Percentiles rank a stretch among this genome's conserved stretches.
phyloP scores from a whole-genome alignment of 495 filamentous ascomycete genomes.

The Hypoxylon trugodes region DNA sequence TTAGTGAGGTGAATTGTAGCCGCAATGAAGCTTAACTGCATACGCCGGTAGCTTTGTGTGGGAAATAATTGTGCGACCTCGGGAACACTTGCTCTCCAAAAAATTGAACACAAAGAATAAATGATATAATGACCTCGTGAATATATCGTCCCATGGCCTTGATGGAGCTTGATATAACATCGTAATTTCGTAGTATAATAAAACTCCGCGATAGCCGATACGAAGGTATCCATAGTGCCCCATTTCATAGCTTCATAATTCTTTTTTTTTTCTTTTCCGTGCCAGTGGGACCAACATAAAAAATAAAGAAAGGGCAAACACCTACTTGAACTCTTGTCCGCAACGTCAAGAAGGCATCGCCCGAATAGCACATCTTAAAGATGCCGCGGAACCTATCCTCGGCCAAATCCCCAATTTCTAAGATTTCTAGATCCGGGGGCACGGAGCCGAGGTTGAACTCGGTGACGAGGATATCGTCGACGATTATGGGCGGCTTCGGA shows the following conservation, averaged over 20 bases:
- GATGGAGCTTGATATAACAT: slow-evolving; percentile 14
- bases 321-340: slow-evolving; percentile 90
- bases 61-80: slow-evolving; percentile 13
- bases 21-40: background rate
- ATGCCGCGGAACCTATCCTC: slow-evolving; percentile 97
- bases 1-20: background rate
- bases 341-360: slow-evolving; percentile 92
- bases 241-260: background rate
- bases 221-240: background rate
- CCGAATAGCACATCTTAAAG: slow-evolving; percentile 98
- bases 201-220: slow-evolving; percentile 23
- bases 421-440: slow-evolving; percentile 91
- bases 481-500: slow-evolving; percentile 97
- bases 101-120: background rate
- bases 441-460: slow-evolving; percentile 94
- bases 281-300: background rate
- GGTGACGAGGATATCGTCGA: slow-evolving; percentile 98
- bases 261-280: background rate
- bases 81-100: slow-evolving; percentile 25
- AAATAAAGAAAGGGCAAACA: slow-evolving; percentile 24
- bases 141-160: slow-evolving; percentile 4
- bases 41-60: background rate
- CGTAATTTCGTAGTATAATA: slow-evolving; percentile 25
- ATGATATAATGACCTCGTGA: slow-evolving; percentile 1
- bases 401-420: slow-evolving; percentile 96